Base-by-base conservation (phyloP, 441 rosid species). In the Rhodomyrtus psidioides region DNA sequence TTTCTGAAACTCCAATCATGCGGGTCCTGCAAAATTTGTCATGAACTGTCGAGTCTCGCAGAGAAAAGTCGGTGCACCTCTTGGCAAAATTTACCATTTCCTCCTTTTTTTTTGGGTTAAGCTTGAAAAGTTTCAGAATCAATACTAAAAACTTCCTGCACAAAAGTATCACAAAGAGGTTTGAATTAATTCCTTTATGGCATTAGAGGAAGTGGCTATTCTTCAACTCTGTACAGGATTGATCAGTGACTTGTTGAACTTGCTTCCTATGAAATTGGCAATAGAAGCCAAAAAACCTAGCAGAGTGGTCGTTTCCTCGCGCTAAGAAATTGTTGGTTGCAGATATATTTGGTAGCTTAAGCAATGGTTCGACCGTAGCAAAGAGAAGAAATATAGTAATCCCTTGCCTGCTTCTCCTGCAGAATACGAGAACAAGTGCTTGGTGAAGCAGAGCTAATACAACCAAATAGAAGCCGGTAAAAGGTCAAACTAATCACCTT, bases 311-410 rank as follows among this genome's bases (percentile, higher is more conserved):
- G 39, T 19, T 53, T n/a, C 24, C 23, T n/a, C 51, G 26, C 6
- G 53, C 53, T 14, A 10, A 75, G 24, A 49, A 13, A 34, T 5
- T 27, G 6, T 19, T 34, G 53, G 9, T 42, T 19, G 44, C 21
- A 9, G 16, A 6, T 46, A n/a, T 23, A 53, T 26, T 82, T 65
- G 81, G 84, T 4, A 53, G 84, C 84, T 86, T 84, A 86, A 23
- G 87, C 82, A 54, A 86, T 84, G 28, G 84, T 86, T 65, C 84
- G 84, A 14, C 87, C 85, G 9, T 82, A 82, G 84, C 87, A 86
- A 30, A 86, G 53, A 82, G 87, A 86, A 65, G 87, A 58, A 30
- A 86, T 60, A 51, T 82, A 86, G 75, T 82, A 79, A 42, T 86
- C 82, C 81, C 54, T 86, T 19, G 84, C 81, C 85, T 65, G 62